These are phyloP conservation scores for Sedum album DNA, from an alignment of 164 flowering plant genomes.

Conservation along the genomic window DNA sequence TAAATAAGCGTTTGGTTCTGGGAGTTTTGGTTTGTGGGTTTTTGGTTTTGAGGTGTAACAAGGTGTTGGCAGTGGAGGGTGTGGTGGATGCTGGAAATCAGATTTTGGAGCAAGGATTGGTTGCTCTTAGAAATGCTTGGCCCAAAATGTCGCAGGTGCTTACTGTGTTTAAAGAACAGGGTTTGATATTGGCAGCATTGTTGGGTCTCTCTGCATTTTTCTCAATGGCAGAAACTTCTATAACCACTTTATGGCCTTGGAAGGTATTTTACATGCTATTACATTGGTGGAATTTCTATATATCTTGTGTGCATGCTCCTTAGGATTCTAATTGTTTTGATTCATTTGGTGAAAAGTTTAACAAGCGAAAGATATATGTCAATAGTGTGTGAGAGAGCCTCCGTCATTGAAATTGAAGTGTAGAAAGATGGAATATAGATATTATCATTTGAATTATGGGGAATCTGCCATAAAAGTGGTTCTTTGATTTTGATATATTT, in stretches of 20 bases:
- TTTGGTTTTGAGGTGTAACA: slow-evolving; percentile 38
- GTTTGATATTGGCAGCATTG: slow-evolving; percentile 65
- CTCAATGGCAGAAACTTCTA: slow-evolving; percentile 98
- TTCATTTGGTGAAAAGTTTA: no score
- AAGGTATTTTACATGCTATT: slow-evolving; percentile 40
- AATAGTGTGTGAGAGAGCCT: background rate
- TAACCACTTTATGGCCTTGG: slow-evolving; percentile 99
- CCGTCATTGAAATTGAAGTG: no score
- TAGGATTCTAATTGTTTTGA: background rate
- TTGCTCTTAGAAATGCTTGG: slow-evolving; percentile 46
- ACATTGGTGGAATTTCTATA: background rate
- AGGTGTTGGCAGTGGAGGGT: slow-evolving; percentile 57
- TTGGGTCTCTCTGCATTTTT: slow-evolving; percentile 88
- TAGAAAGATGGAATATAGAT: no score
- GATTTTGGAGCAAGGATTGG: slow-evolving; percentile 32
- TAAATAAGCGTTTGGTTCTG: slow-evolving; percentile 21
- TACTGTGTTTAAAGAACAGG: slow-evolving; percentile 65
- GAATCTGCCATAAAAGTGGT: no score
- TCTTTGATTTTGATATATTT: no score
- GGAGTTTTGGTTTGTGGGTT: slow-evolving; percentile 52
- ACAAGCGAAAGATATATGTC: no score
- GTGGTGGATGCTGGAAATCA: slow-evolving; percentile 31
- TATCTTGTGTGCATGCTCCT: background rate
- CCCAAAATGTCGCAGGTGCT: slow-evolving; percentile 65
- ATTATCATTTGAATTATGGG: no score